Conservation (phyloP, 2,329 filamentous ascomycete genomes). For the Rhytidhysteron rufulum region DNA sequence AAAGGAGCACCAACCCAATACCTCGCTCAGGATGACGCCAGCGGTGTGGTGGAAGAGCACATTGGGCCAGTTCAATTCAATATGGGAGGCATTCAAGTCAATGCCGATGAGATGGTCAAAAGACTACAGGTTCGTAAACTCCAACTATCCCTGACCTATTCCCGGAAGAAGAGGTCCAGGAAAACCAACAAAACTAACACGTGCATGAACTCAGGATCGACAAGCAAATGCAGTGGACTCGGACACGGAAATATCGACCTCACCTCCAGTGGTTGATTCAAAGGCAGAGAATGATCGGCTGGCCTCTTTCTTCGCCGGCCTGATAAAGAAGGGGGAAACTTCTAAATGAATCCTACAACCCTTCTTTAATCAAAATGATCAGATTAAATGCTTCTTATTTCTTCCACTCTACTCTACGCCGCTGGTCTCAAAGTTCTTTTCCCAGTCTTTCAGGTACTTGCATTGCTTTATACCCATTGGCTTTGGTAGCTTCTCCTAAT, state of each 20-base stretch:
- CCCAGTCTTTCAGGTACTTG: no score
- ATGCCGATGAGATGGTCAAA: slow-evolving; percentile 89
- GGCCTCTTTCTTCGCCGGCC: slow-evolving; percentile 36
- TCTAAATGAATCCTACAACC: no score
- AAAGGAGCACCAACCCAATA: slow-evolving; percentile 24
- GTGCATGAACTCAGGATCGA: slow-evolving; percentile 23
- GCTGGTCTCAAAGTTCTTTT: no score
- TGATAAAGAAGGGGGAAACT: slow-evolving; percentile 22
- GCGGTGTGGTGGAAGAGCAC: slow-evolving; percentile 51
- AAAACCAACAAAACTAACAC: slow-evolving; percentile 13
- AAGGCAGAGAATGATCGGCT: slow-evolving; percentile 38
- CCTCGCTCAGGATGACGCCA: slow-evolving; percentile 24
- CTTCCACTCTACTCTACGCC: no score
- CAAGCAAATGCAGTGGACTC: slow-evolving; percentile 29
- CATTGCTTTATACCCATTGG: no score
- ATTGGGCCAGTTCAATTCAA: slow-evolving; percentile 97
- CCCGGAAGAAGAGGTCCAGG: not conserved
- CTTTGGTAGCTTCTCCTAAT: no score
- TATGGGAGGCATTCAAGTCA: slow-evolving; percentile 94
- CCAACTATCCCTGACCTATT: not conserved
- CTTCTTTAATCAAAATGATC: no score
- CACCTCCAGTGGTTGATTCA: slow-evolving; percentile 20
- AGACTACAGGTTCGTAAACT: slow-evolving; percentile 69
- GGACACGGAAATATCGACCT: slow-evolving; percentile 15
- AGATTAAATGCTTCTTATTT: no score